These are phyloP conservation scores for Hippophae rhamnoides DNA, from an alignment of 306 rosid genomes.

Conservation along the genomic window DNA sequence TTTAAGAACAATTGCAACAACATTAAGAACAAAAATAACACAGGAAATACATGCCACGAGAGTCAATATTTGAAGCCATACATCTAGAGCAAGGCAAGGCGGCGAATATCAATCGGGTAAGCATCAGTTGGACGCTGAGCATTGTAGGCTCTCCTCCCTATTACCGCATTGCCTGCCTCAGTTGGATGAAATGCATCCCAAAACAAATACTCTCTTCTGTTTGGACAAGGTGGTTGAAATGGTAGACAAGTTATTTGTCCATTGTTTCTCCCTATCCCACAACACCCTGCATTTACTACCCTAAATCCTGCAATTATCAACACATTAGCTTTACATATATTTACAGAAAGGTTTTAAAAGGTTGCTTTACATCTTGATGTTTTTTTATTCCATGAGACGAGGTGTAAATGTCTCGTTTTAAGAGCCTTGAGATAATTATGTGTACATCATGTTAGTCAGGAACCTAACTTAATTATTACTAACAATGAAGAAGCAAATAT, in stretches of 20 bases:
- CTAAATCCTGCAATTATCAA: conserved; percentile 27
- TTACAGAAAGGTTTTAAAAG: background rate
- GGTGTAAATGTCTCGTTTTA: too few relatives aligned
- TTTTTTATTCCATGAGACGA: too few relatives aligned
- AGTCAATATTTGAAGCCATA: background rate
- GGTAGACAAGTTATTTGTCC: conserved; percentile 27
- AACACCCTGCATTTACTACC: conserved; percentile 24
- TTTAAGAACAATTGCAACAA: too few relatives aligned
- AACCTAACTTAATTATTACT: too few relatives aligned
- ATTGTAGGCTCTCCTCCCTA: conserved; percentile 17
- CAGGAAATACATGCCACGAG: too few relatives aligned
- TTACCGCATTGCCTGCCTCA: conserved; percentile 21
- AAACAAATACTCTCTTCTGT: conserved; percentile 32
- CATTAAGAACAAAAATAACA: too few relatives aligned
- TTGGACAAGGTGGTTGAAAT: conserved; percentile 22
- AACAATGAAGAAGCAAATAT: too few relatives aligned
- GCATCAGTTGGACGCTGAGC: conserved; percentile 2
- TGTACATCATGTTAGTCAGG: fast-evolving
- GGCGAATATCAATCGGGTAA: conserved; percentile 29
- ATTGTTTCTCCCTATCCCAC: conserved; percentile 6
- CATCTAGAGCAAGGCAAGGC: conserved; percentile 11
- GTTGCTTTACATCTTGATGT: background rate
- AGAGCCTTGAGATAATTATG: too few relatives aligned
- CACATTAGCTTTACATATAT: background rate
- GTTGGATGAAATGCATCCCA: conserved; percentile 46